These are phyloP conservation scores for Cicer bijugum DNA, from an alignment of 306 rosid species.

Conservation along the genomic window DNA sequence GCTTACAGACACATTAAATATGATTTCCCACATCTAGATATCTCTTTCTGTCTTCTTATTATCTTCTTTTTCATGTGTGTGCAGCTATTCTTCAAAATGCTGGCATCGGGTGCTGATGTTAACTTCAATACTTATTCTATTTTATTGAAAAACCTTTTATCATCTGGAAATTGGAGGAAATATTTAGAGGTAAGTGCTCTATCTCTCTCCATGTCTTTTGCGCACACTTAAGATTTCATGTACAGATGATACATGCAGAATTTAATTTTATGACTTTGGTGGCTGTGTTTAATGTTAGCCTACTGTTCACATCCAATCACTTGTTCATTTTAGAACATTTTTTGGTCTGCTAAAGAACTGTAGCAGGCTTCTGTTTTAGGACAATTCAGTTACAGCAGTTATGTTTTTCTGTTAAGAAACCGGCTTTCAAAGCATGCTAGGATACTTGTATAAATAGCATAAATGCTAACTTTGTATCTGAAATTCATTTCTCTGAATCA, in stretches of 20 bases:
- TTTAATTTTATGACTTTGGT: slow-evolving; percentile 20
- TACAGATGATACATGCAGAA: slow-evolving; percentile 23
- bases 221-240: background rate
- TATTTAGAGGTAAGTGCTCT: slow-evolving; percentile 75
- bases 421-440: background rate
- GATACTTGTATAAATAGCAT: background rate
- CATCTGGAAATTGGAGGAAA: slow-evolving; percentile 91
- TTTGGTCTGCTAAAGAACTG: background rate
- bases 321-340: background rate
- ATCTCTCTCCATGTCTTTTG: background rate
- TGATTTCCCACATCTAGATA: slow-evolving; percentile 39
- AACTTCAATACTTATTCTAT: slow-evolving; percentile 74
- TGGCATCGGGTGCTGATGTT: slow-evolving; percentile 69
- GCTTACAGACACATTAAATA: slow-evolving; percentile 23
- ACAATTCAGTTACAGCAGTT: background rate
- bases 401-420: background rate
- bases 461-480: background rate
- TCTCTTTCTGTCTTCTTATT: slow-evolving; percentile 32
- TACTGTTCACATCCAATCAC: background rate
- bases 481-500: background rate
- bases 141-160: slow-evolving; percentile 83
- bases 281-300: background rate
- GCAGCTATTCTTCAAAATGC: slow-evolving; percentile 85
- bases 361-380: background rate
- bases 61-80: slow-evolving; percentile 29